Base-by-base conservation (phyloP, 129 eudicot species). In the Scalesia atractyloides region DNA sequence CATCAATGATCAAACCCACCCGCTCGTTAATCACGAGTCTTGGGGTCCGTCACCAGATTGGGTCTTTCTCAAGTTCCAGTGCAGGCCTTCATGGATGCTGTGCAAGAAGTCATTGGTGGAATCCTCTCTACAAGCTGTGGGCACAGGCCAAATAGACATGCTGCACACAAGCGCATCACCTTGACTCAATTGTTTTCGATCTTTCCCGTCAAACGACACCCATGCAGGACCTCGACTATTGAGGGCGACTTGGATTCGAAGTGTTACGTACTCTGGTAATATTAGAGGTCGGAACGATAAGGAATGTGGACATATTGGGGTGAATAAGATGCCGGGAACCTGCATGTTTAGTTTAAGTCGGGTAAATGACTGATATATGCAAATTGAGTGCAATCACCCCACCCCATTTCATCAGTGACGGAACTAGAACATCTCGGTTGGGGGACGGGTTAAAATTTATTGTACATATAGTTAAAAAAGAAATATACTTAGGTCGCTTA, bases 271-370 rank as follows among this genome's bases (percentile, higher is more conserved):
- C 73, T 89, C 96, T 0, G 96, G 96, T 66, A 86, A 52, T 86
- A 89, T 89, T 75, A 89, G 74, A 13, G 92, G 96, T 72, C 96
- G 89, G 17, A 89, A 89, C 5, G 96, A 89, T 17, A 89, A 79
- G 6, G 96, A 89, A 56, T 89, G 96, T n/a, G 96, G 96, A 83
- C 96, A 89, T 7, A 89, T 89, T 9, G 96, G 96, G 5, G 96
- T 89, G 64, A 89, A 89, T 49, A 89, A 66, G 7, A 89, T 89
- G 36, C 86, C 92, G 0, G 96, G 96, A 41, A 89, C 92, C 96
- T 86, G 79, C 71, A 58, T 22, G 20, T 11, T 16, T 43, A 11
- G 57, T 37, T 34, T 12, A 17, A 5, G 19, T 47, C 14, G 68
- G 12, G n/a, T 10, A 24, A 22, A 75, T 37, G 22, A 20, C 2